These are phyloP conservation scores for Euclidium syriacum DNA, from an alignment of 345 rosid genomes.

Conservation along the genomic window DNA sequence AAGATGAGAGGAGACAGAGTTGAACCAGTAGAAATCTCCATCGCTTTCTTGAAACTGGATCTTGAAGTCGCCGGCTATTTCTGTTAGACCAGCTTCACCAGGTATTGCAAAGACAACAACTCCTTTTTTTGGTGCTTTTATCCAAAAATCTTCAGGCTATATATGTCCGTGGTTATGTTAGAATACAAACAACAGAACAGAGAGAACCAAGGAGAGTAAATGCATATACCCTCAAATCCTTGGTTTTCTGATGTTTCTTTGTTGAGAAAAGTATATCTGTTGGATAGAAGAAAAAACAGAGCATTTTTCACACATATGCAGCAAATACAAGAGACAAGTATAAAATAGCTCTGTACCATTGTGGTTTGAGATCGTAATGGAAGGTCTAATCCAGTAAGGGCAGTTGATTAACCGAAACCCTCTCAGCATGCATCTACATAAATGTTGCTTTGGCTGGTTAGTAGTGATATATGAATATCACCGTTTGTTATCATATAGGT, in stretches of 20 bases:
- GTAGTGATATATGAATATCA: conserved; percentile 8
- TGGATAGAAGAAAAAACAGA: conserved; percentile 11
- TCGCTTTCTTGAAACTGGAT: conserved; percentile 84
- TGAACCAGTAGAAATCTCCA: conserved; percentile 93
- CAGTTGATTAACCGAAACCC: conserved; percentile 87
- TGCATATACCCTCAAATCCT: conserved; percentile 66
- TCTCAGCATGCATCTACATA: conserved; percentile 81
- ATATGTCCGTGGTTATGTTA: background rate
- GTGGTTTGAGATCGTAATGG: conserved; percentile 69
- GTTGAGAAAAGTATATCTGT: conserved; percentile 78
- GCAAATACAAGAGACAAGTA: background rate
- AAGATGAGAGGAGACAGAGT: background rate
- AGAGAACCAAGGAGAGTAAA: conserved; percentile 5
- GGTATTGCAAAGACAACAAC: conserved; percentile 87
- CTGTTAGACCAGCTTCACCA: conserved; percentile 87
- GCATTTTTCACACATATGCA: background rate
- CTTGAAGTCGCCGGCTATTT: conserved; percentile 79
- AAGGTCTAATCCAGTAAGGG: conserved; percentile 95
- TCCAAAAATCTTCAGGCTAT: conserved; percentile 96
- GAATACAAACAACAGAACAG: background rate
- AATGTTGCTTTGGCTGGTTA: background rate
- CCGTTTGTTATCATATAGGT: background rate
- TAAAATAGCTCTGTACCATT: conserved; percentile 45
- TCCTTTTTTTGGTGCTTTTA: conserved; percentile 86
- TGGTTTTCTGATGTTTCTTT: conserved; percentile 73